Base-by-base conservation (phyloP, 495 filamentous ascomycete genomes). In the Tricharina praecox region DNA sequence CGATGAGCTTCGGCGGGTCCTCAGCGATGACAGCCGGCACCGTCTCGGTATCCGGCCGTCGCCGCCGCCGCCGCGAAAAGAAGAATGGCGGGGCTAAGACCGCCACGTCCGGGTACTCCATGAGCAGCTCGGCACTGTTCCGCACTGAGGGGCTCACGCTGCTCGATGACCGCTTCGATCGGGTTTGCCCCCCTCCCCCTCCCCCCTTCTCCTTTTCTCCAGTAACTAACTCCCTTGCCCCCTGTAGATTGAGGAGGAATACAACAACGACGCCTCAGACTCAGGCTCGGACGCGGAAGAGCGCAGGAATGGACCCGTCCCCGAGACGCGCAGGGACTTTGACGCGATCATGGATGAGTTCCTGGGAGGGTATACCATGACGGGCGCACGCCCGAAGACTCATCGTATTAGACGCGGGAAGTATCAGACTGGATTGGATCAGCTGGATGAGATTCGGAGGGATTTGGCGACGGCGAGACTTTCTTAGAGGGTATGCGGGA, bases 311-410 rank as follows among this genome's bases (percentile, higher is more conserved):
- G 64, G 76, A 62, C 53, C 65, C 65, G 67, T 72, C 32, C 32
- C 67, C 62, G 48, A 77, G 77, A 4, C 68, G 69, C 41, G 68
- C 75, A 23, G 68, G 76, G 82, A 92, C 59, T 93, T 99, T 65
- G 78, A 94, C 60, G 71, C 67, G 30, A 78, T 95, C 59, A 77
- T 96, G 70, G 90, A 96, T 63, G 87, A 95, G 56, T 99, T 99
- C 69, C 63, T 95, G 10, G 77, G 76, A 8, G 73, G 70, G 3
- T 83, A 88, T 52, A 75, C 78, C 13, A 75, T 78, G 61, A 73
- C 73, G 50, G 82, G 82, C 32, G 11, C n/a, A 19, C 19, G 33
- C 33, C 20, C 33, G 8, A 13, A 23, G 2, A 92, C 50, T 16
- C 82, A 76, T 68, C 70, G 78, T 53, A 71, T 88, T 20, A 87